Conservation (phyloP, 371 early-diverging fungal species). For the Syncephalis plumigaleata region DNA sequence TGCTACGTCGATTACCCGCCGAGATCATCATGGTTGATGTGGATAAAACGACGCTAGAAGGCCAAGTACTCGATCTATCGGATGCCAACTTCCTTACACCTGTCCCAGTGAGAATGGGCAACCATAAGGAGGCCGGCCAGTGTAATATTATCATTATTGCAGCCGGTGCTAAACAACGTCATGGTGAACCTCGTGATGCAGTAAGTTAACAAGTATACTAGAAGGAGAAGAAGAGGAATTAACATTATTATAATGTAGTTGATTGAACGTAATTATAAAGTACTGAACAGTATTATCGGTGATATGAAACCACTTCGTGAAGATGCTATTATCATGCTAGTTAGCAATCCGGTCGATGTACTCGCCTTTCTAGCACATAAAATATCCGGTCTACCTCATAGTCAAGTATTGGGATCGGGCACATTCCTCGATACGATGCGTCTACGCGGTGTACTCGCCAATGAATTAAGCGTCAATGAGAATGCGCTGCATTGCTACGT, state of each 20-base stretch:
- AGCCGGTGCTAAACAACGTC: conserved; percentile 75
- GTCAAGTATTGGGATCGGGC: conserved; percentile 74
- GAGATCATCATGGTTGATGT: conserved; percentile 57
- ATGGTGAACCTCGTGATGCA: conserved; percentile 49
- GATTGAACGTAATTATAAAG: conserved; percentile 61
- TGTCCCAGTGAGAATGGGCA: conserved; percentile 34
- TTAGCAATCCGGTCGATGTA: conserved; percentile 72
- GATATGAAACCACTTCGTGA: conserved; percentile 55
- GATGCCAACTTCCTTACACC: conserved; percentile 54
- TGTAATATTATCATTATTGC: conserved; percentile 71
- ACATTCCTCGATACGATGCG: conserved; percentile 70
- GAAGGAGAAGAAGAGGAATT: too few species aligned
- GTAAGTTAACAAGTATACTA: too few species aligned
- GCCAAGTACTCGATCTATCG: conserved; percentile 59
- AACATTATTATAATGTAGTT: conserved; percentile 23
- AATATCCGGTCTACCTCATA: conserved; percentile 49
- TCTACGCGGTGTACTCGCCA: conserved; percentile 41
- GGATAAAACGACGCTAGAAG: conserved; percentile 34
- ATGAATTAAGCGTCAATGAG: conserved; percentile 33
- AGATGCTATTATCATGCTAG: conserved; percentile 50
- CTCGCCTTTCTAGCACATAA: conserved; percentile 69
- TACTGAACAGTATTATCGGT: conserved; percentile 46
- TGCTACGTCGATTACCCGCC: conserved; percentile 47
- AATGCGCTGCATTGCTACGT: conserved; percentile 64
- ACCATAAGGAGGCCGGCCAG: conserved; percentile 57